These are phyloP conservation scores for Ophioceras dolichostomum DNA, from an alignment of 2,329 filamentous ascomycete species.

Conservation along the genomic window DNA sequence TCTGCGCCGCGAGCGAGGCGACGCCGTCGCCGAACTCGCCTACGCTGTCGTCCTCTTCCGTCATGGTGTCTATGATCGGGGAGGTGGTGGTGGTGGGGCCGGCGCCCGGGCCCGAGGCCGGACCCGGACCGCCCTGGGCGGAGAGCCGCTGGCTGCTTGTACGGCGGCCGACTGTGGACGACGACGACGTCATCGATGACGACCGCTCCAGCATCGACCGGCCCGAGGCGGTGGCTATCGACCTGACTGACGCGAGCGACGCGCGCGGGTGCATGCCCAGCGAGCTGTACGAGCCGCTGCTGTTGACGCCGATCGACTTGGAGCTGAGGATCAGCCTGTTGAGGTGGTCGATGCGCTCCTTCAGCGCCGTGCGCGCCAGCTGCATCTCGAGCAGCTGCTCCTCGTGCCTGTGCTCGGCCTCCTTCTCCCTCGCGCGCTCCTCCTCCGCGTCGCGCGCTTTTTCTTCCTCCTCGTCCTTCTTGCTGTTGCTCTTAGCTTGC, in stretches of 20 bases:
- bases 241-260: conserved; percentile 32
- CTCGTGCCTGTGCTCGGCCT: conserved; percentile 78
- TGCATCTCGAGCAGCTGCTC: conserved; percentile 99
- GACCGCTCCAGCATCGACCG: conserved; percentile 47
- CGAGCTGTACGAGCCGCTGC: conserved; percentile 57
- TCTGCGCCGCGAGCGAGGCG: conserved; percentile 73
- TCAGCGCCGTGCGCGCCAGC: conserved; percentile 84
- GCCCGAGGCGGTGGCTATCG: conserved; percentile 42
- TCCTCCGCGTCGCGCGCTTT: conserved; percentile 53
- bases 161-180: conserved; percentile 44
- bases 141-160: conserved; percentile 33
- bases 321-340: conserved; percentile 92
- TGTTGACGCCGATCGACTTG: conserved; percentile 89
- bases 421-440: conserved; percentile 61
- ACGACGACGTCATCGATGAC: conserved; percentile 53
- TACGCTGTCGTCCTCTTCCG: conserved; percentile 55
- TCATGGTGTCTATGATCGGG: conserved; percentile 19
- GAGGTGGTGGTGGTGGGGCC: no score
- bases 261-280: conserved; percentile 55
- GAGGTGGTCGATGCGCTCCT: conserved; percentile 93
- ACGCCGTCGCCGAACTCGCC: conserved; percentile 81
- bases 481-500: conserved; percentile 59
- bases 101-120: no score
- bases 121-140: conserved; percentile 25
- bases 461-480: conserved; percentile 51